Evolutionary conservation across 2,329 filamentous ascomycete species (phyloP).

Genomic region (Lachnellula suecica): DNA sequence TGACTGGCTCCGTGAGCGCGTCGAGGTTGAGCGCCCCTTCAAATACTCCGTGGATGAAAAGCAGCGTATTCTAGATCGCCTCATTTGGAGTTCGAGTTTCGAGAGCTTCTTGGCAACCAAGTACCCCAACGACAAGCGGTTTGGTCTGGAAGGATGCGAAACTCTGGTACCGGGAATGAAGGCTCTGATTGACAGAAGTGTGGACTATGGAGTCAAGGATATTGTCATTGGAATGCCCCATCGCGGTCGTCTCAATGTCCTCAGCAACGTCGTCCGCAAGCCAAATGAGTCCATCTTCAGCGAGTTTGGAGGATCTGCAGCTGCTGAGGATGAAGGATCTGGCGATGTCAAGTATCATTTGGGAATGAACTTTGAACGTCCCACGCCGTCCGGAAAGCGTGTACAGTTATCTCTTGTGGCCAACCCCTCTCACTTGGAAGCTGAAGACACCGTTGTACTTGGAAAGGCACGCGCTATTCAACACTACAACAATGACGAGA

Average conservation of each 20-base stretch:
- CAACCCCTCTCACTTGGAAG: slow-evolving; percentile 97
- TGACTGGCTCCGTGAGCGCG: slow-evolving; percentile 94
- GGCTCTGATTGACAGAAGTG: slow-evolving; percentile 94
- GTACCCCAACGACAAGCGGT: slow-evolving; percentile 99
- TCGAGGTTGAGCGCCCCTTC: slow-evolving; percentile 92
- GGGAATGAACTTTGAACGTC: slow-evolving; percentile 99
- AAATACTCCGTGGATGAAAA: slow-evolving; percentile 99
- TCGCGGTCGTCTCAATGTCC: slow-evolving; percentile 94
- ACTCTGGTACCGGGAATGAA: slow-evolving; percentile 99
- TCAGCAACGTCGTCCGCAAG: slow-evolving; percentile 98
- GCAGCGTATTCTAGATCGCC: slow-evolving; percentile 90
- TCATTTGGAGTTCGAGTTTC: slow-evolving; percentile 99
- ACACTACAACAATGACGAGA: slow-evolving; percentile 98
- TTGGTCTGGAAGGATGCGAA: slow-evolving; percentile 96
- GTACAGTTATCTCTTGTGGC: slow-evolving; percentile 98
- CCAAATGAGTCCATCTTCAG: slow-evolving; percentile 99
- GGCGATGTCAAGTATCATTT: slow-evolving; percentile 99
- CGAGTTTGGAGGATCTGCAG: slow-evolving; percentile 87
- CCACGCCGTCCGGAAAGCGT: slow-evolving; percentile 95
- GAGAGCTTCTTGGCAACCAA: slow-evolving; percentile 94
- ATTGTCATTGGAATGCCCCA: slow-evolving; percentile 99
- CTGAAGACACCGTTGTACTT: slow-evolving; percentile 95
- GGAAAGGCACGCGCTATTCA: slow-evolving; percentile 98
- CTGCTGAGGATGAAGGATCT: slow-evolving; percentile 90
- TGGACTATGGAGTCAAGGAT: slow-evolving; percentile 98